Base-by-base conservation (phyloP, 2,329 filamentous ascomycete genomes). In the Calycina herbarum region DNA sequence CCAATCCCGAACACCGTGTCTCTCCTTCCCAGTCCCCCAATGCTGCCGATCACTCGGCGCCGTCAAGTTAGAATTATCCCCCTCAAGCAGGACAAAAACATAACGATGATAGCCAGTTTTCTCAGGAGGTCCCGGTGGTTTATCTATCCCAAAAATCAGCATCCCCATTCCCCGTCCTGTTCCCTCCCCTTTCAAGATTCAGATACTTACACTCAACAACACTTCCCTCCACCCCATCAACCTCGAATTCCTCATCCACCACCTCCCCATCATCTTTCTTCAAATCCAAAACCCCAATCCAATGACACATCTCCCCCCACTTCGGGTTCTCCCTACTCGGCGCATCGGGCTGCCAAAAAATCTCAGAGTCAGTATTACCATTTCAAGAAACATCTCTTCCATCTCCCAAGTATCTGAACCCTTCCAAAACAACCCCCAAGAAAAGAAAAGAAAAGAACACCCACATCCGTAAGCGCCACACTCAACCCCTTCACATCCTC, bases 261-360 rank as follows among this genome's bases (percentile, higher is more conserved):
- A 45, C 17, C 1, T 5, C 35, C 35, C 61, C 56, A 1, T 57
- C 29, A 5, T 54, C 57, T 2, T 51, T 61, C 2, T n/a, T 29
- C 24, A 61, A 57, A 57, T 56, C 20, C 3, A 54, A 2, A 54
- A 54, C 24, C 48, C 48, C 48, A 54, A 54, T 75, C 83, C 83
- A 86, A 72, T 87, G 85, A 71, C 84, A 86, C 76, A 87, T 82
- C 67, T 87, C 82, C 24, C 78, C 79, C 83, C 83, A 86, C 63
- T 83, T 78, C 1, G 84, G 83, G 66, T 86, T 74, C 1, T 81
- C 75, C 56, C 81, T 80, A 8, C 80, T 82, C 2, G 82, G 83
- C n/a, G 85, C 85, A 73, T 87, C 85, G 0, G 85, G 85, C 27
- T 29, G 27, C 27, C 27, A 29, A 29, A 29, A 29, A 29, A 29